Evolutionary conservation across 768 basidiomycete genomes (phyloP), one percentile per base, ranked within the genome.

Genomic region (Phanerodontia chrysosporium): DNA sequence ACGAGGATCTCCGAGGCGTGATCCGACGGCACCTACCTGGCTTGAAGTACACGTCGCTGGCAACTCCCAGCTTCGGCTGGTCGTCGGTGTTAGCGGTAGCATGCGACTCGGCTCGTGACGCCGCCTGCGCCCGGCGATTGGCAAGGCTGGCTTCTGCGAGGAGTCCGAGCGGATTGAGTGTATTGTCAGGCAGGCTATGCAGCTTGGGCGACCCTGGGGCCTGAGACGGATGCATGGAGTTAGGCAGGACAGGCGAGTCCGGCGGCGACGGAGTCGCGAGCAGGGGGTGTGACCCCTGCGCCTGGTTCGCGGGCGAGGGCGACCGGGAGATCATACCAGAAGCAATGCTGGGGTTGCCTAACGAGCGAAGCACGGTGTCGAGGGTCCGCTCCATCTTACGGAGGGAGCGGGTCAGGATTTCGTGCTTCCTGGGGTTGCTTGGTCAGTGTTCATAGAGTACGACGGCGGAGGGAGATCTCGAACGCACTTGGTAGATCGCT

Each of bases 361-460:
- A 89, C 18, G 92, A 93, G 49, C 86, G 83, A 21, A 97, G 78
- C 32, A 97, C 93, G 14, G 91, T 93, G 72, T 95, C 92, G n/a
- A 95, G 80, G 0, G 92, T 95, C 36, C 85, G 81, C 70, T 95
- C 93, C 92, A 95, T 94, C 73, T 94, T 95, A 57, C 87, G 83
- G 52, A 95, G 76, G 2, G 90, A 92, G 62, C 85, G 81, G 2
- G 89, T 89, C 22, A 93, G 77, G 25, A 90, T 76, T 67, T 93
- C 91, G 65, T 92, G 88, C 78, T 93, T 93, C 78, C 89, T 92
- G 72, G 64, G 73, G 64, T 68, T 73, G 22, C 52, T 27, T 39
- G 51, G 67, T 68, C 61, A 68, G 61, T 67, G 70, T 65, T 67
- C 60, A 67, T 63, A 55, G 30, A 44, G 58, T 65, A 56, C 48